Evolutionary conservation across 2,329 filamentous ascomycete species (phyloP), one percentile per base, ranked within the genome.

Genomic region (Cladosporium sp.): DNA sequence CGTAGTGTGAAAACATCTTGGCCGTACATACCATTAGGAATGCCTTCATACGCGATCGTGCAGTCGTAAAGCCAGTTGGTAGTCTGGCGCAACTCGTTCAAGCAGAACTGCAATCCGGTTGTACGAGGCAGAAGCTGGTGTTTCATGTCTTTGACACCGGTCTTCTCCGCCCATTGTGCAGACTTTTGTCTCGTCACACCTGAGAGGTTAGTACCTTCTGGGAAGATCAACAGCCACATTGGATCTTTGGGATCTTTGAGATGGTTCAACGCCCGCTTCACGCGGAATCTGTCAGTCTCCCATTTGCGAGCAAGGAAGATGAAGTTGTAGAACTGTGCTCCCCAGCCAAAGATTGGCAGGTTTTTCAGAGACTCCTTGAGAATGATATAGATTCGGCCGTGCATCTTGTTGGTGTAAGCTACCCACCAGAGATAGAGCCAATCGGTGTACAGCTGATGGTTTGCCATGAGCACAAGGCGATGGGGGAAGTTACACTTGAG

Each of bases 381-480:
- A 73, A 96, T 94, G 76, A 96, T 96, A 81, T 92, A 96, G 73
- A 96, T 85, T 75, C 92, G 90, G 12, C 93, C 92, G 73, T 95
- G 91, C 87, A 92, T 92, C 63, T 86, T 85, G 66, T 90, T 91
- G 30, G 91, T 92, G 74, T 96, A 96, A n/a, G 89, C 91, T 30
- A 92, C 89, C 92, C 92, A 96, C 92, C 92, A 96, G 8, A 96
- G 85, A 76, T 96, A 96, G 10, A 96, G 80, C 92, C 92, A 96
- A 79, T 96, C 92, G 10, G 92, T 94, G 76, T 96, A 96, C 62
- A 96, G 88, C 71, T 93, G 92, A 75, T 96, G 92, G 75, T 96
- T 96, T 30, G 92, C 92, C 77, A 96, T 91, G 79, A 96, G 81
- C 30, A 96, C 85, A 74, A 96, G 81, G 59, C 92, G 86, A 74